A percentile compares a stretch with the other conserved stretches of the same genome.
Evolutionary conservation across 2,329 filamentous ascomycete species (phyloP).

Genomic region (Fusarium siculi): DNA sequence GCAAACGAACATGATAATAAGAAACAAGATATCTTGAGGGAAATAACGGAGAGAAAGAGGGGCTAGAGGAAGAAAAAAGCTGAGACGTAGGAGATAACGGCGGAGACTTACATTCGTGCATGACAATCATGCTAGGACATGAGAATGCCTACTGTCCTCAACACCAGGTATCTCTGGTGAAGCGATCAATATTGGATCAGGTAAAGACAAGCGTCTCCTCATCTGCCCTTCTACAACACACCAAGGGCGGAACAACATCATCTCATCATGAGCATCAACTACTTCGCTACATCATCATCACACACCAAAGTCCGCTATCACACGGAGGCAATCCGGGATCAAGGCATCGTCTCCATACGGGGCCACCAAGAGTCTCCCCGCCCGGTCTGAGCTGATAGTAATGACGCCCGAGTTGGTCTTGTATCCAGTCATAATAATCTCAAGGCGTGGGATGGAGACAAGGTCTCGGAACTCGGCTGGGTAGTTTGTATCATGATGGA

Average conservation of each 20-base stretch:
- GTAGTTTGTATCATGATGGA: constrained; percentile 1
- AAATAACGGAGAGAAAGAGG: neutral
- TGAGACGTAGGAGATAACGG: neutral
- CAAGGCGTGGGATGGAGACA: constrained; percentile 25
- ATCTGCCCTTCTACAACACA: constrained; percentile 5
- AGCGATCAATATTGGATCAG: neutral
- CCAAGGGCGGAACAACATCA: constrained; percentile 1
- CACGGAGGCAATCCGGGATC: constrained; percentile 5
- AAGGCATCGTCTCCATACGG: constrained; percentile 2
- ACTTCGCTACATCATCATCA: constrained; percentile 21
- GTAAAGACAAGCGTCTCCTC: neutral
- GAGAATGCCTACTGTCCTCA: neutral
- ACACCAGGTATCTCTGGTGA: neutral
- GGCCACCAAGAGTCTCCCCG: neutral
- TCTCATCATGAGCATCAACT: constrained; percentile 15
- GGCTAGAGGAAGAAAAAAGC: neutral
- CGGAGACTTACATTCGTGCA: constrained; percentile 15
- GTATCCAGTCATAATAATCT: neutral
- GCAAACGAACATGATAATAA: constrained; percentile 4
- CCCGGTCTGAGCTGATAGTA: constrained; percentile 19
- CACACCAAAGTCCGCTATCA: constrained; percentile 21
- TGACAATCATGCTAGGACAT: neutral
- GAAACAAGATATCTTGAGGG: neutral
- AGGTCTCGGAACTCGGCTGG: constrained; percentile 12
- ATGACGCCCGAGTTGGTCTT: neutral